A percentile compares a stretch with the other conserved stretches of the same genome.
Conservation (phyloP, 1,139 yeast genomes). For the Scheffersomyces quercinus region DNA sequence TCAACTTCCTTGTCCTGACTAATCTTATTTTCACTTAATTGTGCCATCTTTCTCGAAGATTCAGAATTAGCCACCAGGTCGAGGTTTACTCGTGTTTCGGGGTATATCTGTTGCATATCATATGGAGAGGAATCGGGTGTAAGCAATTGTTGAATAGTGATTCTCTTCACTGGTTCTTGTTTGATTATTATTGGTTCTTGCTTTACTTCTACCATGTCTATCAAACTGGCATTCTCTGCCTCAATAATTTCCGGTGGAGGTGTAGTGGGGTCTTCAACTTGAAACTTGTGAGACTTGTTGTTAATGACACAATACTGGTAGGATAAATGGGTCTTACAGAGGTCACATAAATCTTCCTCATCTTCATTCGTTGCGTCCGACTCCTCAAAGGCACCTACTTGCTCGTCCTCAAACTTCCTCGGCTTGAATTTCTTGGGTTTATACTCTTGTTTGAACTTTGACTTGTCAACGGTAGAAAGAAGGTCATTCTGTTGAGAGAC, state of each 20-base stretch:
- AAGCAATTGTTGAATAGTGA: constrained; percentile 25
- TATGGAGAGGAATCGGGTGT: constrained; percentile 42
- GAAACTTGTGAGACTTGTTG: constrained; percentile 28
- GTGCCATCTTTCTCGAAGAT: constrained; percentile 4
- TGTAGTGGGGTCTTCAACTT: constrained; percentile 3
- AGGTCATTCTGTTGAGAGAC: constrained; percentile 14
- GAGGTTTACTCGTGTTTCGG: not conserved
- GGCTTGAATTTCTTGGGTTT: constrained; percentile 14
- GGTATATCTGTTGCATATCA: constrained; percentile 8
- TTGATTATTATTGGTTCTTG: not conserved
- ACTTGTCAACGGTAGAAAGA: constrained; percentile 10
- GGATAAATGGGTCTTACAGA: constrained; percentile 40
- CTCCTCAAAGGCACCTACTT: constrained; percentile 14
- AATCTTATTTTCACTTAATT: constrained; percentile 5
- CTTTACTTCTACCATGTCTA: not conserved
- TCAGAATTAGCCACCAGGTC: constrained; percentile 1
- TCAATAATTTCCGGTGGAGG: not conserved
- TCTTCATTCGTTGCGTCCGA: constrained; percentile 25
- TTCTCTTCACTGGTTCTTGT: constrained; percentile 3
- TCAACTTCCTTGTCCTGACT: constrained; percentile 6
- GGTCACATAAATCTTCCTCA: constrained; percentile 40
- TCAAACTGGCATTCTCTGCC: not conserved
- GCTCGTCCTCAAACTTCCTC: constrained; percentile 19
- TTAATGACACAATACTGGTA: constrained; percentile 39
- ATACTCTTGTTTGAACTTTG: constrained; percentile 12